These are phyloP conservation scores for Dianthus caryophyllus DNA, from an alignment of 148 eudicot species.

Conservation along the genomic window DNA sequence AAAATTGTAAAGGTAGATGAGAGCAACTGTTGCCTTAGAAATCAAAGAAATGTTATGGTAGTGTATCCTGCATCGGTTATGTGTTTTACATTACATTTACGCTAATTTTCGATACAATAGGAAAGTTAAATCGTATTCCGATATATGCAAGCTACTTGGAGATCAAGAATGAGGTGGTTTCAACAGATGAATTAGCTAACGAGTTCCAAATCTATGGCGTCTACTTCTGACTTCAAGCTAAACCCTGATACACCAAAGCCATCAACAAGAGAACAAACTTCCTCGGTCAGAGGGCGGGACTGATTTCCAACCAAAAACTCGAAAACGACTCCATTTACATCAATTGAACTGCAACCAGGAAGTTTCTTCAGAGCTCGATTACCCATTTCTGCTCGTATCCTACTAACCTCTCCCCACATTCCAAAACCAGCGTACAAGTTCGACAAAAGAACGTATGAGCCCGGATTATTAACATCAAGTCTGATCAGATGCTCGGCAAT, in stretches of 20 bases:
- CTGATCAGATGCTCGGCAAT: slow-evolving; percentile 43
- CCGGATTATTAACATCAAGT: slow-evolving; percentile 35
- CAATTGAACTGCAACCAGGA: slow-evolving; percentile 69
- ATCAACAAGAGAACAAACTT: slow-evolving; percentile 42
- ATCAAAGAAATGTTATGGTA: no score
- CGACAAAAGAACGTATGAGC: slow-evolving; percentile 57
- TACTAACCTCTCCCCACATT: slow-evolving; percentile 58
- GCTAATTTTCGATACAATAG: not conserved
- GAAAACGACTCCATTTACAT: slow-evolving; percentile 52
- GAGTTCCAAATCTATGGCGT: slow-evolving; percentile 8
- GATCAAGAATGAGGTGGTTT: not conserved
- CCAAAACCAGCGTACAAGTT: slow-evolving; percentile 64
- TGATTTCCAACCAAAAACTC: slow-evolving; percentile 53
- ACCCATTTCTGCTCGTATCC: slow-evolving; percentile 48
- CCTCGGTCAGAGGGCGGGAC: slow-evolving; percentile 36
- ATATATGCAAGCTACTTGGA: slow-evolving; percentile 4
- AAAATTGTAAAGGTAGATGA: no score
- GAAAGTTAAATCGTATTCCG: not conserved
- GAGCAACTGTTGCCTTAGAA: no score
- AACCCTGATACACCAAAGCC: slow-evolving; percentile 26
- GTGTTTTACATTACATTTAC: not conserved
- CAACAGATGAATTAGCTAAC: not conserved
- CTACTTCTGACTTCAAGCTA: slow-evolving; percentile 22
- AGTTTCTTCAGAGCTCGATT: slow-evolving; percentile 44
- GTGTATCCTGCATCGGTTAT: not conserved